Base-by-base conservation (phyloP, 805 yeast species). In the Ogataea pini region DNA sequence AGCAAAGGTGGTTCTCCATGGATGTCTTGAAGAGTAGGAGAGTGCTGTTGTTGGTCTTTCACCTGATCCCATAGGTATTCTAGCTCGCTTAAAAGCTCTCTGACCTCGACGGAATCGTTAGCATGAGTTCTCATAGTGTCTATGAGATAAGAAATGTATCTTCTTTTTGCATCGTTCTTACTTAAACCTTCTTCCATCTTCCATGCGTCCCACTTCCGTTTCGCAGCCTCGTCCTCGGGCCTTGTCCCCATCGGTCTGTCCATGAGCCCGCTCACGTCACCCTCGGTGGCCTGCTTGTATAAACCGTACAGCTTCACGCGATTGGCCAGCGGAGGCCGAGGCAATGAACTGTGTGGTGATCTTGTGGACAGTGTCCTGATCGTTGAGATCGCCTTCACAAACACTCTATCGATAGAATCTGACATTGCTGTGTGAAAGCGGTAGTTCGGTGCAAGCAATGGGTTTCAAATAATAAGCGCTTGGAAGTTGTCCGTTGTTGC, bases 211-310 rank as follows among this genome's bases (percentile, higher is more conserved):
- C 90, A 86, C 63, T 89, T 88, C 56, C 81, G 76, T 60, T 79
- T 78, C 8, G 85, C 85, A 3, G 83, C 83, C 54, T 77, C 84
- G 58, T 82, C 88, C 54, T 83, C 89, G 7, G 78, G 71, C 1
- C 78, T 65, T 36, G 63, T 65, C 4, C 90, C 91, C 1, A 67
- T 65, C 0, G 92, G 92, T 40, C 89, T 69, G 2, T 77, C 76
- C 80, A 86, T 77, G 36, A 85, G 72, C 2, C 84, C 84, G 41
- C 76, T 78, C 7, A 86, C 89, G 63, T 89, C 82, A 7, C 96
- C 96, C 65, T 87, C 92, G 4, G 95, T 89, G 1, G 96, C 91
- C 62, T 89, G 96, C 59, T 89, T 89, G 68, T 88, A 89, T 43
- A 89, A 73, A 0, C 96, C 96, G 63, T 89, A 89, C 3, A 89